Evolutionary conservation across 2,329 filamentous ascomycete species (phyloP).

Genomic region (Blastomyces parvus): DNA sequence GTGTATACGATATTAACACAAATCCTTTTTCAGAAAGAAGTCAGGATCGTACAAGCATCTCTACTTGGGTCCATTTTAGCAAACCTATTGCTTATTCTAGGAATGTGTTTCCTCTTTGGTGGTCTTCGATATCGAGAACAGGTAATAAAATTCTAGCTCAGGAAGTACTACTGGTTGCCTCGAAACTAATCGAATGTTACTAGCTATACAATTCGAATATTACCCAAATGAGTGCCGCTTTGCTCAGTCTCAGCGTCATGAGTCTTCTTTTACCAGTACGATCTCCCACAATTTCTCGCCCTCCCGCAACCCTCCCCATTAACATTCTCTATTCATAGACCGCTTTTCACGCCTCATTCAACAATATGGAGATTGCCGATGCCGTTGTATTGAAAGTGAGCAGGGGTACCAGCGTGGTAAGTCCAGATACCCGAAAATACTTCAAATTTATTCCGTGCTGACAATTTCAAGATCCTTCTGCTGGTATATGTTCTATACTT

Average conservation of each 20-base stretch:
- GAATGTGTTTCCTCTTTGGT: constrained; percentile 83
- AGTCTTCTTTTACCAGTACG: constrained; percentile 72
- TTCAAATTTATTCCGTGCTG: not conserved
- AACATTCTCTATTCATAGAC: constrained; percentile 43
- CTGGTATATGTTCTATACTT: constrained; percentile 77
- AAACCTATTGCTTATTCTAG: constrained; percentile 78
- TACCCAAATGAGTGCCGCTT: constrained; percentile 90
- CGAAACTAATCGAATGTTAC: not conserved
- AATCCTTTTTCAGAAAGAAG: constrained; percentile 52
- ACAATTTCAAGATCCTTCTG: constrained; percentile 52
- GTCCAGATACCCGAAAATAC: constrained; percentile 23
- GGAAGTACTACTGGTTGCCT: not conserved
- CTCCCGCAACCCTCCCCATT: not conserved
- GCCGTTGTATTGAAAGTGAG: constrained; percentile 69
- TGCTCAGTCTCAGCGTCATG: constrained; percentile 81
- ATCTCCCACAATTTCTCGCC: constrained; percentile 11
- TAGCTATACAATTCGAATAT: constrained; percentile 90
- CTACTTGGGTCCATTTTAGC: constrained; percentile 81
- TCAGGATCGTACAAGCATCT: constrained; percentile 84
- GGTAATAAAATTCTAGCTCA: constrained; percentile 34
- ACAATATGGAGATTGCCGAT: constrained; percentile 53
- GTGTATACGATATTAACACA: not conserved
- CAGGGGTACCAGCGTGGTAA: constrained; percentile 75
- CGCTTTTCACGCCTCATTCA: constrained; percentile 85
- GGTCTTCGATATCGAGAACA: constrained; percentile 82